phyloP scores from a whole-genome alignment of 768 basidiomycete genomes.

The Suillus subalutaceus region DNA sequence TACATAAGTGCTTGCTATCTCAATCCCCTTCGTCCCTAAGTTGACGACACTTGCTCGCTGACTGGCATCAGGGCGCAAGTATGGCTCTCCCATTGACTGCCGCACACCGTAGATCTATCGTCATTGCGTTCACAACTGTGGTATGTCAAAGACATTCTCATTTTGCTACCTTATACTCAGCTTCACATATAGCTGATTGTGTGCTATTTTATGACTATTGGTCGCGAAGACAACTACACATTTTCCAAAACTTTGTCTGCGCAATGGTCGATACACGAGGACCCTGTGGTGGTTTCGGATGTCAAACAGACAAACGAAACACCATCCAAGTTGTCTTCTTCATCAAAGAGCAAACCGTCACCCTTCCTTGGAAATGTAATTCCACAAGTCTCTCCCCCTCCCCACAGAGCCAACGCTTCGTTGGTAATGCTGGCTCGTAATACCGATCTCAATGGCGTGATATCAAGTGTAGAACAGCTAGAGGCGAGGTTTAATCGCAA shows the following conservation, averaged over 20 bases:
- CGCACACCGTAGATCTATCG: slow-evolving; percentile 32
- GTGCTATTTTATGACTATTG: slow-evolving; percentile 26
- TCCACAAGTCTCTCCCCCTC: neutral
- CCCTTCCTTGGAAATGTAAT: slow-evolving; percentile 9
- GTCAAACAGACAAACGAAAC: neutral
- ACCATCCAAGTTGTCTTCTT: neutral
- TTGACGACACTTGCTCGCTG: neutral
- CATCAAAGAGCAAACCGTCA: neutral
- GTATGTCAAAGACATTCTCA: slow-evolving; percentile 17
- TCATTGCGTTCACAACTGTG: slow-evolving; percentile 28
- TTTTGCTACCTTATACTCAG: neutral
- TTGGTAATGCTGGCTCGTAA: slow-evolving; percentile 59
- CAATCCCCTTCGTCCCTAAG: neutral
- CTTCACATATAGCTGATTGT: slow-evolving; percentile 19
- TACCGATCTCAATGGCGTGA: slow-evolving; percentile 45
- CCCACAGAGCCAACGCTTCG: slow-evolving; percentile 55
- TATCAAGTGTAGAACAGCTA: slow-evolving; percentile 53
- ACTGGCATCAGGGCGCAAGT: neutral
- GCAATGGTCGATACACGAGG: slow-evolving; percentile 10
- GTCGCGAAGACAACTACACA: slow-evolving; percentile 1
- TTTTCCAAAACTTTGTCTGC: slow-evolving; percentile 12
- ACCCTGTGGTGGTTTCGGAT: neutral
- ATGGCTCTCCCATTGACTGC: slow-evolving; percentile 31
- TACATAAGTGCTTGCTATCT: slow-evolving; percentile 1
- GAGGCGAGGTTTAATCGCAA: slow-evolving; percentile 62